Percentiles rank a stretch among this genome's conserved stretches.
Conservation (phyloP, 2,329 filamentous ascomycete genomes). For the Colletotrichum brevisporum region DNA sequence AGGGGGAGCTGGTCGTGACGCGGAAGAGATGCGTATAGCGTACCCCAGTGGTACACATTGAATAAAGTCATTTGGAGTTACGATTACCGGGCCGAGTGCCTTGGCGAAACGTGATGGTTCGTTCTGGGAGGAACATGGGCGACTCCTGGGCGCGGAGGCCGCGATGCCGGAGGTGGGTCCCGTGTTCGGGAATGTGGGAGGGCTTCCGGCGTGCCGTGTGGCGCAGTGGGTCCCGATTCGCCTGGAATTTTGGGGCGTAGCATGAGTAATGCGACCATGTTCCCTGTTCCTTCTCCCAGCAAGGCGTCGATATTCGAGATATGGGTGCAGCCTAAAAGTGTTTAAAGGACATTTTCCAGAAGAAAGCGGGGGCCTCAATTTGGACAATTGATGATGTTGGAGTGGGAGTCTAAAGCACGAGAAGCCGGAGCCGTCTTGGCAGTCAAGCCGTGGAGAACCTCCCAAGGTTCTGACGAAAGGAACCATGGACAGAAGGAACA, state of each 20-base stretch:
- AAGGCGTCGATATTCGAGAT: neutral
- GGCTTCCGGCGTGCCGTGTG: constrained; percentile 16
- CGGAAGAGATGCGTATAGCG: neutral
- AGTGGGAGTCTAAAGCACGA: no score
- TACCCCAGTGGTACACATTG: neutral
- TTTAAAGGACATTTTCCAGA: neutral
- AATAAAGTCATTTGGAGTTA: neutral
- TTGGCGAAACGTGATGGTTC: constrained; percentile 2
- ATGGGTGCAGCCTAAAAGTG: neutral
- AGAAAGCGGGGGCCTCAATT: no score
- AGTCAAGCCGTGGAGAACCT: constrained; percentile 24
- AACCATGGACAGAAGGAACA: neutral
- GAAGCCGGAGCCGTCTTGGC: constrained; percentile 12
- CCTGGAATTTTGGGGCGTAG: no score
- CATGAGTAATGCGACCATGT: constrained; percentile 12
- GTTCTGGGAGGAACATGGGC: neutral
- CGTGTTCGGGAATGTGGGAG: constrained; percentile 28
- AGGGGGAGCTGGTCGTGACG: constrained; percentile 43
- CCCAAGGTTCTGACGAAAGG: no score
- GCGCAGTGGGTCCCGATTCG: neutral
- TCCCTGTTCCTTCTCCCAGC: neutral
- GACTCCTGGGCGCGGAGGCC: constrained; percentile 13
- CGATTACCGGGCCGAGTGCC: constrained; percentile 18
- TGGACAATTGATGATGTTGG: no score
- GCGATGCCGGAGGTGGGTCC: constrained; percentile 11